phyloP scores from a whole-genome alignment of 208 protist genomes.

The Leishmania aethiopica region DNA sequence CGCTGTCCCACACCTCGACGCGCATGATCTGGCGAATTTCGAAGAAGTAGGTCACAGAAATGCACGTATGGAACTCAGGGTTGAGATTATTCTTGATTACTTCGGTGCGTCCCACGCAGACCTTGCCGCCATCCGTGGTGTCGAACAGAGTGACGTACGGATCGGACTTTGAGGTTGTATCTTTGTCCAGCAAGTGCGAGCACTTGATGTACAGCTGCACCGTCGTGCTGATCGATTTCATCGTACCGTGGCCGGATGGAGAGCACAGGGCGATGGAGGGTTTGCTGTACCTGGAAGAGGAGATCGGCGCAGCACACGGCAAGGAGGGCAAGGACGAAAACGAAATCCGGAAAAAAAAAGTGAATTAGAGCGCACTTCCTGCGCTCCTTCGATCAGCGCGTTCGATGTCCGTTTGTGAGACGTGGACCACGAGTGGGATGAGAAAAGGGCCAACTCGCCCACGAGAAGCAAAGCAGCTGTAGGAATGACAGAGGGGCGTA shows the following conservation, averaged over 20 bases:
- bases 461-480: too few species aligned
- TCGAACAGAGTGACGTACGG: slow-evolving; percentile 33
- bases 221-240: slow-evolving; percentile 22
- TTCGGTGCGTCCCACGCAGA: slow-evolving; percentile 28
- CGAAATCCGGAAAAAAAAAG: too few species aligned
- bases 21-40: slow-evolving; percentile 34
- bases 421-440: too few species aligned
- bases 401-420: too few species aligned
- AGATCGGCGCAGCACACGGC: neutral
- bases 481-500: too few species aligned
- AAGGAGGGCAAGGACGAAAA: neutral
- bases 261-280: too few species aligned
- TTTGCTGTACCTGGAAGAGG: neutral
- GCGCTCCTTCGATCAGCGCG: too few species aligned
- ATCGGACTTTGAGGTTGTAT: slow-evolving; percentile 34
- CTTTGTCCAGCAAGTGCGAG: slow-evolving; percentile 24
- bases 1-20: slow-evolving; percentile 35
- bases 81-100: slow-evolving; percentile 40
- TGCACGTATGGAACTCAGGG: slow-evolving; percentile 32
- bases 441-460: too few species aligned
- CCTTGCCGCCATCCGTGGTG: neutral
- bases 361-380: too few species aligned
- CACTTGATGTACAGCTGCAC: slow-evolving; percentile 50
- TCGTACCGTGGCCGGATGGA: neutral
- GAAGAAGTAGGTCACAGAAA: slow-evolving; percentile 44